Percentiles rank a stretch among this genome's conserved stretches.
phyloP scores from a whole-genome alignment of 495 filamentous ascomycete species.

The Penicillium pulvis region DNA sequence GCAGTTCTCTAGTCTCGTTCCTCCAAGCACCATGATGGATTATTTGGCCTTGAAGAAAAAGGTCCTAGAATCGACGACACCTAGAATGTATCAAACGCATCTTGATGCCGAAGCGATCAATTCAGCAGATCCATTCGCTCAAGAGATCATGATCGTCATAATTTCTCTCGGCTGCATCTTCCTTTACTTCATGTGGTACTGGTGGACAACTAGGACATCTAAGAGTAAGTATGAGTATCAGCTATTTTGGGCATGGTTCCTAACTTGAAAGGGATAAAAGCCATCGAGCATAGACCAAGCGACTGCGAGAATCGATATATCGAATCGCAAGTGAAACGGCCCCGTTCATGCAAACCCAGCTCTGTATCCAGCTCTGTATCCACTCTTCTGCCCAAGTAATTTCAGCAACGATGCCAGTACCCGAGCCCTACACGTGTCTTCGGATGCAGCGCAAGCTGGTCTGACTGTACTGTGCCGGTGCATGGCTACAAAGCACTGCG shows the following conservation, averaged over 20 bases:
- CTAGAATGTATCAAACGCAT: background rate
- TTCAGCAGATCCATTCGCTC: background rate
- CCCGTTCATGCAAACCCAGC: background rate
- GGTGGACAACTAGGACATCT: background rate
- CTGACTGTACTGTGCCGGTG: background rate
- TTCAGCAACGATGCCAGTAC: background rate
- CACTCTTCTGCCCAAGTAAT: background rate
- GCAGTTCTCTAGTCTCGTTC: background rate
- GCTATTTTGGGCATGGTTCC: background rate
- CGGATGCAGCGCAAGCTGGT: background rate
- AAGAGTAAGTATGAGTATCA: background rate
- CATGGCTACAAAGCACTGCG: background rate
- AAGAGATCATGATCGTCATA: background rate
- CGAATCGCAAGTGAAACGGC: background rate
- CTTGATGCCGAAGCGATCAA: background rate
- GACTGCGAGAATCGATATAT: background rate
- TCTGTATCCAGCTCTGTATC: background rate
- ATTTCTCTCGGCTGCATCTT: background rate
- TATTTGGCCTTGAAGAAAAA: background rate
- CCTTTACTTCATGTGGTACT: background rate
- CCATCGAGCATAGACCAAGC: background rate
- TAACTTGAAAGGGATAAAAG: conserved; percentile 1
- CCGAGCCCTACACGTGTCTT: background rate
- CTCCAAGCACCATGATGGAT: background rate
- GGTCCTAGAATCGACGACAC: background rate